Base-by-base conservation (phyloP, 2,329 filamentous ascomycete genomes). In the Pezicula neosporulosa region DNA sequence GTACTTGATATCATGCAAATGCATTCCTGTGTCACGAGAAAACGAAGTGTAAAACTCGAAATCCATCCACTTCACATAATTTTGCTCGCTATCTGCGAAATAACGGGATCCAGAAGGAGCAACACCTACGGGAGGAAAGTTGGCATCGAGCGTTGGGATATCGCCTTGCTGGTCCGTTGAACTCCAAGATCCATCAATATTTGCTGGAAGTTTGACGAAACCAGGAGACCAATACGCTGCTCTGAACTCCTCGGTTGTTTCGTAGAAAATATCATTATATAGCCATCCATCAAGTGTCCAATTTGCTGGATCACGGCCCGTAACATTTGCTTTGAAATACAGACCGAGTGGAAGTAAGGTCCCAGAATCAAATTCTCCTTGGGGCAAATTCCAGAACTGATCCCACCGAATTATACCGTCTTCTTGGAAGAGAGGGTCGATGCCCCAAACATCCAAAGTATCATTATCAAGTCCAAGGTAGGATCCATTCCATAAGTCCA, bases 231-330 rank as follows among this genome's bases (percentile, higher is more conserved):
- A 71, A 57, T 72, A 75, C 2, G 77, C 76, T 0, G 50, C 57
- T 33, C 74, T 65, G 61, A 81, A 77, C 4, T 69, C 71, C 16
- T 78, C 68, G 1, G 74, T 76, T 4, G 73, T 74, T 30, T 70
- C 61, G 57, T 82, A 84, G 54, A 76, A 76, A n/a, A 76, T 62
- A 42, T 73, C 72, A 51, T 80, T 75, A 59, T 81, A 82, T 15
- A 78, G 72, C 76, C 78, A 82, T 2, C 75, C 76, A 16, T 71
- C 67, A 0, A 80, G 60, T 13, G 61, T 67, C 80, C 81, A 83
- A 35, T 75, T 66, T 13, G 69, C 67, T 8, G 75, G 72, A 53
- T 82, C 74, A 6, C 75, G 70, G 0, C 77, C 76, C 0, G 76
- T 81, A 1, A 80, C 62, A 54, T 83, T 75, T 2, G 67, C 64